Base-by-base conservation (phyloP, 1,284 basidiomycete species). In the Papiliotrema laurentii region DNA sequence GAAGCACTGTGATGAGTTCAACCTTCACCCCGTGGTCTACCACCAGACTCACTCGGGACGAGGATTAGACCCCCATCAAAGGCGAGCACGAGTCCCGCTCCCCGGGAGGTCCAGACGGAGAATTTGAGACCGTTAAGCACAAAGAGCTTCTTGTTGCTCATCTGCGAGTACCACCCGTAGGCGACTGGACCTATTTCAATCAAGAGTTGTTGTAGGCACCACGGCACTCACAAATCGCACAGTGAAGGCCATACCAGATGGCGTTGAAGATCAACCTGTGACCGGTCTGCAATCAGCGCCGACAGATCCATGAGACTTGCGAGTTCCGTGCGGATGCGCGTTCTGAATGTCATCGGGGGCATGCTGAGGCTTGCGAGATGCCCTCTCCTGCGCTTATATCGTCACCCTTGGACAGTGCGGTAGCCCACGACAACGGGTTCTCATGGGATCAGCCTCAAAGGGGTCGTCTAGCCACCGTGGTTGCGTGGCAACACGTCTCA, bases 81-180 rank as follows among this genome's bases (percentile, higher is more conserved):
- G 13, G 88, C 89, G 36, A 92, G 81, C 44, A 85, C 85, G 37
- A 91, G 82, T 63, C 87, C 89, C 39, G 89, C 89, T 39, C 88
- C 89, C 55, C 89, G 83, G 52, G 88, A 90, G 7, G 69, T 76
- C 89, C 89, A 93, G 30, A 91, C 87, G 14, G 87, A 89, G 71
- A 77, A 91, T 52, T 72, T 79, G 58, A 93, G 79, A 7, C 67
- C 77, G 64, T 93, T 92, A 49, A 93, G 80, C 24, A 80, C 84
- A 42, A 82, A 78, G 31, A 92, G 78, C 53, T 75, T 79, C 42
- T 51, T 22, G 72, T 89, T 83, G 6, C 79, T 80, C 68, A 61
- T 76, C 85, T 89, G 87, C 68, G 80, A 81, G 66, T 81, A 77
- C 87, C 87, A 89, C 25, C 88, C 87, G 69, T 87, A 84, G 2